Percentiles rank a stretch among this genome's conserved stretches.
These are phyloP conservation scores for Chaetomium olivaceum DNA, from an alignment of 2,329 filamentous ascomycete species.

Conservation along the genomic window DNA sequence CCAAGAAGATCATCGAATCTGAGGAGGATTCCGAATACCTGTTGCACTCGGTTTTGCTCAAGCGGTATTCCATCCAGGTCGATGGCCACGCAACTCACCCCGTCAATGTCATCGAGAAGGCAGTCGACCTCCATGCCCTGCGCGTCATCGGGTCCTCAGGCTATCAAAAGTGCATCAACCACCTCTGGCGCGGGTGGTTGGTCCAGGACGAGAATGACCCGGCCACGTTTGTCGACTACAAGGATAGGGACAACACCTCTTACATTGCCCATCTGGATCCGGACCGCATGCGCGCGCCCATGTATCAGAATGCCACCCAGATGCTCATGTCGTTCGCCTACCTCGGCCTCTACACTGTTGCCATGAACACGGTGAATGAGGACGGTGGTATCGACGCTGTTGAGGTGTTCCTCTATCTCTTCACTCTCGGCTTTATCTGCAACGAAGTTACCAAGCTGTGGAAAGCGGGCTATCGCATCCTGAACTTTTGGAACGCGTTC, in stretches of 20 bases:
- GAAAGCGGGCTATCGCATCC: conserved; percentile 88
- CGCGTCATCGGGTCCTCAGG: conserved; percentile 86
- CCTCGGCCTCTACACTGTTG: conserved; percentile 79
- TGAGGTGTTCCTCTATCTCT: conserved; percentile 83
- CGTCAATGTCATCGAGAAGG: conserved; percentile 87
- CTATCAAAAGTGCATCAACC: conserved; percentile 92
- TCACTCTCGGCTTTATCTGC: conserved; percentile 86
- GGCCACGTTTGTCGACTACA: conserved; percentile 85
- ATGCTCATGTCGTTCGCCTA: conserved; percentile 82
- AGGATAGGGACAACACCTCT: conserved; percentile 72
- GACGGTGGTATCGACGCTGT: conserved; percentile 79
- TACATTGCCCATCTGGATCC: conserved; percentile 87
- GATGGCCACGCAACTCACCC: conserved; percentile 71
- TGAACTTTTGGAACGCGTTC: conserved; percentile 97
- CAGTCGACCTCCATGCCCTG: conserved; percentile 88
- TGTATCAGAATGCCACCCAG: conserved; percentile 90
- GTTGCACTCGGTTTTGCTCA: conserved; percentile 78
- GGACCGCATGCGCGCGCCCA: conserved; percentile 87
- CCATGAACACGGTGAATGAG: conserved; percentile 92
- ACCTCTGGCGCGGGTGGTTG: conserved; percentile 94
- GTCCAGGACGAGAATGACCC: conserved; percentile 94
- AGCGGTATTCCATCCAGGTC: conserved; percentile 80
- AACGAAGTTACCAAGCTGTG: conserved; percentile 88
- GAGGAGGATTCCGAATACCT: conserved; percentile 80
- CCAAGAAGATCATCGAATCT: conserved; percentile 81